Conservation (phyloP, 345 rosid genomes). For the Lenwebbia sp. region DNA sequence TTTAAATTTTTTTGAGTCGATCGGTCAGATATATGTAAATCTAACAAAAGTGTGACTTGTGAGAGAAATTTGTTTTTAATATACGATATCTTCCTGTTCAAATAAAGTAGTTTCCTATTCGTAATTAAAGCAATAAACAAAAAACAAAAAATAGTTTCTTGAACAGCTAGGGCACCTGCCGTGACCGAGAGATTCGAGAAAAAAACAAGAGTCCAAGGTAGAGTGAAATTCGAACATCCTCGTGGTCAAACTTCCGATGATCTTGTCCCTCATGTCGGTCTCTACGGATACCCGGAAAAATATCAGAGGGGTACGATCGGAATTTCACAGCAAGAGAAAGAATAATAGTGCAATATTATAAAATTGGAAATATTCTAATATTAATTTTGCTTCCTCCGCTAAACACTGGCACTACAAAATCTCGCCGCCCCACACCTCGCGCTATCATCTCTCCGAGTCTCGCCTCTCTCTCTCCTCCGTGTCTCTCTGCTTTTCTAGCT, state of each 20-base stretch:
- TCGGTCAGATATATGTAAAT: not conserved
- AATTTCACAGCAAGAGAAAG: not conserved
- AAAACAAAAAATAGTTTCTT: not conserved
- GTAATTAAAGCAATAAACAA: not conserved
- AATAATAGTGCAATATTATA: not conserved
- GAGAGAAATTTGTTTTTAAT: not conserved
- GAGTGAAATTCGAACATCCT: not conserved
- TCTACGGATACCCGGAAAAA: not conserved
- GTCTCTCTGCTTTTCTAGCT: not conserved
- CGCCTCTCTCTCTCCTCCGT: not conserved
- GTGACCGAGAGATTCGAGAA: not conserved
- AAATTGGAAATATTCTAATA: not conserved
- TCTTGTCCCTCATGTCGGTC: not conserved
- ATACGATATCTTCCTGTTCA: not conserved
- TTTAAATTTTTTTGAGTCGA: not conserved
- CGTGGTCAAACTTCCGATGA: not conserved
- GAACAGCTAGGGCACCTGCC: not conserved
- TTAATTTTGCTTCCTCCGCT: not conserved
- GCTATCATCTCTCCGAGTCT: not conserved
- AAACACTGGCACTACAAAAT: not conserved
- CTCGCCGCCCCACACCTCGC: not conserved
- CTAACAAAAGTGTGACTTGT: not conserved
- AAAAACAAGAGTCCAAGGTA: not conserved
- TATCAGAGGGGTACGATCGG: not conserved
- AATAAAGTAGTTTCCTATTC: not conserved